Evolutionary conservation across 1,284 basidiomycete species (phyloP).

Genomic region (Cutaneotrichosporon sp.): DNA sequence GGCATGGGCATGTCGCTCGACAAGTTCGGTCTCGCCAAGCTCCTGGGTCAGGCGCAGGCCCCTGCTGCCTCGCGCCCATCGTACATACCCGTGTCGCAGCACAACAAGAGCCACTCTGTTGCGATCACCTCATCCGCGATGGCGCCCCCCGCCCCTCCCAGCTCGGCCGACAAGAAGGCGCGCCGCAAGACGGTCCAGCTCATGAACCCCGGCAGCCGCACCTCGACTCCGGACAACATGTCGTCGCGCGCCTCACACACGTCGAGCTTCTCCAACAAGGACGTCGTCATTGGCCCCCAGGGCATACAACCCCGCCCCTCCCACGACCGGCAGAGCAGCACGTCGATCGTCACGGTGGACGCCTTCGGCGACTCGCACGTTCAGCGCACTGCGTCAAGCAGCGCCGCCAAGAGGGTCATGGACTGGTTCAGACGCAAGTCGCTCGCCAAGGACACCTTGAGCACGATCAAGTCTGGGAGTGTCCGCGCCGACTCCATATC

Average conservation of each 20-base stretch:
- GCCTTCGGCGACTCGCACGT: constrained; percentile 27
- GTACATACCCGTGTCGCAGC: constrained; percentile 19
- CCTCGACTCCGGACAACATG: constrained; percentile 10
- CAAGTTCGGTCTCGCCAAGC: constrained; percentile 70
- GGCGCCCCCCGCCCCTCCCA: background rate
- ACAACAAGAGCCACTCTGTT: constrained; percentile 21
- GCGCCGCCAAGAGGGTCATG: constrained; percentile 64
- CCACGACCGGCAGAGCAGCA: constrained; percentile 30
- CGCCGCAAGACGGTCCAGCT: constrained; percentile 41
- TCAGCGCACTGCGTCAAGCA: constrained; percentile 52
- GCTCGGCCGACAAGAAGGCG: constrained; percentile 40
- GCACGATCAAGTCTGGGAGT: constrained; percentile 28
- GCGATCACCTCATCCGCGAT: constrained; percentile 6
- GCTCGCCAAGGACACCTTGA: constrained; percentile 51
- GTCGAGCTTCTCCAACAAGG: constrained; percentile 17
- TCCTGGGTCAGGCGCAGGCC: constrained; percentile 54
- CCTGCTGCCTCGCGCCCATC: constrained; percentile 6
- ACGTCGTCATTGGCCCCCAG: constrained; percentile 32
- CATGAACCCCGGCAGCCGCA: constrained; percentile 25
- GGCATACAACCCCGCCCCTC: constrained; percentile 32
- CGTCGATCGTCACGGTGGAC: constrained; percentile 46
- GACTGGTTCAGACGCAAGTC: constrained; percentile 64
- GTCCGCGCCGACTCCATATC: constrained; percentile 30
- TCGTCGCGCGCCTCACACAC: constrained; percentile 11
- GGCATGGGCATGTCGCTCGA: constrained; percentile 69